These are phyloP conservation scores for Cutaneotrichosporon cavernicola DNA, from an alignment of 1,284 basidiomycete genomes.

Conservation along the genomic window DNA sequence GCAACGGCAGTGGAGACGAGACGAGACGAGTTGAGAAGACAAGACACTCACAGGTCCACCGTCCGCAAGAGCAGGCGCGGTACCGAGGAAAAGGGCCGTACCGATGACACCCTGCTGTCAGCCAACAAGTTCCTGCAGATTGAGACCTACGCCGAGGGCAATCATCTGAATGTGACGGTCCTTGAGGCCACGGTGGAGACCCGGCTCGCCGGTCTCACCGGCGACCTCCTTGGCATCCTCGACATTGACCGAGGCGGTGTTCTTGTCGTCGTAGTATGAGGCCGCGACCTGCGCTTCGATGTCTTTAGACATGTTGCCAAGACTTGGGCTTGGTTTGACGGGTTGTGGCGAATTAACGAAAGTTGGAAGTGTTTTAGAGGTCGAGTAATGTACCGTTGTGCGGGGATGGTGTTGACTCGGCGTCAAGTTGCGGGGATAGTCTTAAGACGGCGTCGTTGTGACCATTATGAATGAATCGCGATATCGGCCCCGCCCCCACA, in stretches of 20 bases:
- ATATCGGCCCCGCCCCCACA: not conserved
- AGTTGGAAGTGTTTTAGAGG: not conserved
- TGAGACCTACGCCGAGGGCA: slow-evolving; percentile 21
- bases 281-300: not conserved
- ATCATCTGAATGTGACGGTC: slow-evolving; percentile 30
- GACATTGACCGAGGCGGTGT: not conserved
- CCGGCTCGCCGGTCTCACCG: not conserved
- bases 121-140: not conserved
- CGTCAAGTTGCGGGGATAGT: not conserved
- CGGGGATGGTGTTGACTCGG: slow-evolving; percentile 1
- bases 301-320: not conserved
- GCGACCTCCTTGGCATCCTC: not conserved
- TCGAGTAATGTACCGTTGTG: not conserved
- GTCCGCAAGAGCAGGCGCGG: slow-evolving; percentile 29
- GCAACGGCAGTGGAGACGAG: not conserved
- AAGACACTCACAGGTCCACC: slow-evolving; percentile 50
- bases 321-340: not conserved
- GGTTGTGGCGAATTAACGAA: not conserved
- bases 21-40: not conserved
- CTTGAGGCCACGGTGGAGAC: slow-evolving; percentile 26
- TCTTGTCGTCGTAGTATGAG: slow-evolving; percentile 1
- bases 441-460: not conserved
- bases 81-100: slow-evolving; percentile 25
- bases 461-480: not conserved
- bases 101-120: slow-evolving; percentile 24